A percentile compares a stretch with the other conserved stretches of the same genome.
Evolutionary conservation across 2,329 filamentous ascomycete genomes (phyloP).

Genomic region (Chrysosporium keratinophilum): DNA sequence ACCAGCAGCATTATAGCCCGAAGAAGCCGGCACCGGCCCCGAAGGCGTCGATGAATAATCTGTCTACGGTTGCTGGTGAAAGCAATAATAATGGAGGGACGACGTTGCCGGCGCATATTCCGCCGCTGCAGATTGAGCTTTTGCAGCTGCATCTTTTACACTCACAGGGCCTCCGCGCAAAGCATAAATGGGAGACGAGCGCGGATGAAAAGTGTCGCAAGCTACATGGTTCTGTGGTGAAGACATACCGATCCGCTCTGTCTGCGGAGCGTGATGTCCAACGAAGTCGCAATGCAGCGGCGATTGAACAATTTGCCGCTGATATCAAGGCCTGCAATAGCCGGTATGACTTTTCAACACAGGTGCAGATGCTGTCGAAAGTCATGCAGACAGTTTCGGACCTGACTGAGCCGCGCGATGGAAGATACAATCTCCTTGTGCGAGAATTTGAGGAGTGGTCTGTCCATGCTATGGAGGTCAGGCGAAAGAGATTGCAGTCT

Average conservation of each 20-base stretch:
- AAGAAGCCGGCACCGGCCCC: constrained; percentile 28
- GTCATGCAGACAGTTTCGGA: constrained; percentile 32
- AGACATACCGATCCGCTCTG: constrained; percentile 25
- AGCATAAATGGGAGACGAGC: constrained; percentile 25
- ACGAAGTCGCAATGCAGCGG: constrained; percentile 27
- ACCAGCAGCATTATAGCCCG: constrained; percentile 32
- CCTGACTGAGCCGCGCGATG: constrained; percentile 21
- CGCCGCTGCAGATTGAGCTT: constrained; percentile 34
- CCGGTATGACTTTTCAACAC: constrained; percentile 25
- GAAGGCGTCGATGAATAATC: constrained; percentile 18
- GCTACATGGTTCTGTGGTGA: constrained; percentile 29
- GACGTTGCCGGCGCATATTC: constrained; percentile 28
- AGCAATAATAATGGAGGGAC: constrained; percentile 20
- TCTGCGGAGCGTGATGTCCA: constrained; percentile 28
- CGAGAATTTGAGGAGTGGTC: constrained; percentile 32
- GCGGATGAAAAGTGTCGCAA: constrained; percentile 25
- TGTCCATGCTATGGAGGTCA: constrained; percentile 22
- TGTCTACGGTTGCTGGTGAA: constrained; percentile 12
- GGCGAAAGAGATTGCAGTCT: constrained; percentile 16
- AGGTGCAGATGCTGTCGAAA: constrained; percentile 32
- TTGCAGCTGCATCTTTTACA: constrained; percentile 36
- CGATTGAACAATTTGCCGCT: constrained; percentile 27
- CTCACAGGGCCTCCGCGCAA: constrained; percentile 22
- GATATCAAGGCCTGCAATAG: constrained; percentile 24
- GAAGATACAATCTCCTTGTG: constrained; percentile 25